A percentile compares a stretch with the other conserved stretches of the same genome.
These are phyloP conservation scores for Syncephalastrum contaminatum DNA, from an alignment of 371 early-diverging fungal species.

Conservation along the genomic window DNA sequence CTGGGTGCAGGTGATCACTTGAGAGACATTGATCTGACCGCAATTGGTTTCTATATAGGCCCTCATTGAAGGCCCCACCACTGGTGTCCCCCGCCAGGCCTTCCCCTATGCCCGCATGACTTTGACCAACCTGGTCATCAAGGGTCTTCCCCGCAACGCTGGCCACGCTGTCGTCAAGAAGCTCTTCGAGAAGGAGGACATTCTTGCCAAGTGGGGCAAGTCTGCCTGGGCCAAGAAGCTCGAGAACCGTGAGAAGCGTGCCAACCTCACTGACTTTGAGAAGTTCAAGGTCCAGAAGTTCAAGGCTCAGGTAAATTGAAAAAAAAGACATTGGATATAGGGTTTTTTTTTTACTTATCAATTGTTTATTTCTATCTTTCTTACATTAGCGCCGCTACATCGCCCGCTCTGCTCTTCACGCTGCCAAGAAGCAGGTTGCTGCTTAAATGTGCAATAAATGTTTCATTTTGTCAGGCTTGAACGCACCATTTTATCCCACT, in stretches of 20 bases:
- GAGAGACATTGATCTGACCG: too few relatives aligned
- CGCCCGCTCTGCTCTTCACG: conserved; percentile 34
- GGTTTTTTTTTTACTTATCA: not conserved
- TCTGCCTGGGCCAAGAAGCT: conserved; percentile 96
- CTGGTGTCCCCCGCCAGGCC: conserved; percentile 89
- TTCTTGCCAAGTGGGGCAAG: conserved; percentile 79
- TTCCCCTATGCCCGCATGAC: conserved; percentile 84
- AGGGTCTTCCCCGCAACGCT: conserved; percentile 85
- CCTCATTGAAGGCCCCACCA: conserved; percentile 97
- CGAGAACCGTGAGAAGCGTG: conserved; percentile 75
- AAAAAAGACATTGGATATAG: not conserved
- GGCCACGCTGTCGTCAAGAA: conserved; percentile 79
- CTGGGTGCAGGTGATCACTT: too few relatives aligned
- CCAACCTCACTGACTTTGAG: conserved; percentile 91
- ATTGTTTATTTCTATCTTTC: conserved; percentile 1
- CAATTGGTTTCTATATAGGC: conserved; percentile 51
- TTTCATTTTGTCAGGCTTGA: conserved; percentile 21
- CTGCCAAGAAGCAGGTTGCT: conserved; percentile 43
- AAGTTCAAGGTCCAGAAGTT: conserved; percentile 93
- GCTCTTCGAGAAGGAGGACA: conserved; percentile 82
- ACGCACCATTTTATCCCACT: conserved; percentile 43
- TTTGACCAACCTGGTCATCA: conserved; percentile 87
- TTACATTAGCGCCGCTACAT: conserved; percentile 44
- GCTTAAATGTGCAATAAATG: conserved; percentile 13
- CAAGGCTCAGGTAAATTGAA: conserved; percentile 70